Conservation (phyloP, 768 basidiomycete species). For the Coprinopsis cinerea region DNA sequence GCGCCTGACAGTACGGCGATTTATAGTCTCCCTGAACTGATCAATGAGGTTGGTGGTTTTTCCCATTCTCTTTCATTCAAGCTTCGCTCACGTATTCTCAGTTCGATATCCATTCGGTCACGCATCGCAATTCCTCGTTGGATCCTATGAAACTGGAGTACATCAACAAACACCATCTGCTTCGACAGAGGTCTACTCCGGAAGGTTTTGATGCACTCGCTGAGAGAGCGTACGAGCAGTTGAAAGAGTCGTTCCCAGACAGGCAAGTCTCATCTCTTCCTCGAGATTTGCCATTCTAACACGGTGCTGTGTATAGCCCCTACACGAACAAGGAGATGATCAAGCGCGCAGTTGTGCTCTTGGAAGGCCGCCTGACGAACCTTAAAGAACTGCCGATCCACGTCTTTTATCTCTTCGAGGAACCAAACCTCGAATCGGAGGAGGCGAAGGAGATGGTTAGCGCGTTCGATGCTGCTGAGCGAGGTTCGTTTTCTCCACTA, state of each 20-base stretch:
- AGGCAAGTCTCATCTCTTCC: constrained; percentile 42
- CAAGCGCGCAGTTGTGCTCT: constrained; percentile 50
- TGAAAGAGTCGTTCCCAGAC: constrained; percentile 53
- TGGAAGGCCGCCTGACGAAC: constrained; percentile 69
- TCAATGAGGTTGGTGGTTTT: constrained; percentile 39
- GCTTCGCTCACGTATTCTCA: constrained; percentile 20
- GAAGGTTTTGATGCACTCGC: constrained; percentile 51
- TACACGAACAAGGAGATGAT: constrained; percentile 55
- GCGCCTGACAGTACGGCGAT: constrained; percentile 63
- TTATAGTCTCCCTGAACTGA: constrained; percentile 62
- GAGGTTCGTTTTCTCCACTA: constrained; percentile 31
- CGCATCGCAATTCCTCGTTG: constrained; percentile 78
- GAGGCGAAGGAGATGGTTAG: constrained; percentile 52
- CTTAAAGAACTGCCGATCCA: constrained; percentile 64
- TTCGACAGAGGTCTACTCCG: constrained; percentile 44
- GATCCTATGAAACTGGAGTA: constrained; percentile 77
- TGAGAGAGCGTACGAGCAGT: constrained; percentile 41
- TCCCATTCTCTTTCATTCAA: background rate
- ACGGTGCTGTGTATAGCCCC: constrained; percentile 24
- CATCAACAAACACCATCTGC: constrained; percentile 84
- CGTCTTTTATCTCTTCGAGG: constrained; percentile 74
- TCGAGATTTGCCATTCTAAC: background rate
- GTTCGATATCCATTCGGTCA: constrained; percentile 76
- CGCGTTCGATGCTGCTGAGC: constrained; percentile 34
- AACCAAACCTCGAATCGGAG: constrained; percentile 51